Conservation (phyloP, 768 basidiomycete genomes). For the Lactarius evosmus region DNA sequence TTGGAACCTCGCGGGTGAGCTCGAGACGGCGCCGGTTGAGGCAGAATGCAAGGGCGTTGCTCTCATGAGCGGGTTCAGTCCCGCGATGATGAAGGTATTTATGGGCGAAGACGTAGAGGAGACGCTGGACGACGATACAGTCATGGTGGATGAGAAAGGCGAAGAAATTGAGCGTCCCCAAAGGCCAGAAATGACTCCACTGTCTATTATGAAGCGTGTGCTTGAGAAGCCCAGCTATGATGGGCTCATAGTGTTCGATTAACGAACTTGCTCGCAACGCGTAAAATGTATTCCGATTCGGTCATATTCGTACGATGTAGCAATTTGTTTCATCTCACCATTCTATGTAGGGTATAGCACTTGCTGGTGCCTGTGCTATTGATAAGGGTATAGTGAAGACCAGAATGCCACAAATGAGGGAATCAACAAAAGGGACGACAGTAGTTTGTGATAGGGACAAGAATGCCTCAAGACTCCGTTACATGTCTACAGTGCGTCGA, state of each 20-base stretch:
- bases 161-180: conserved; percentile 34
- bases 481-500: neutral
- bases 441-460: neutral
- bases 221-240: conserved; percentile 49
- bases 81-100: conserved; percentile 68
- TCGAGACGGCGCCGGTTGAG: conserved; percentile 45
- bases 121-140: conserved; percentile 31
- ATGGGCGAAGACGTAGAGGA: conserved; percentile 51
- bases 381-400: neutral
- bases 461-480: neutral
- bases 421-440: neutral
- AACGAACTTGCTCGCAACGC: conserved; percentile 11
- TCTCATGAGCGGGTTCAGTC: conserved; percentile 66
- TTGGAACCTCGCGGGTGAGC: conserved; percentile 52
- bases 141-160: conserved; percentile 38
- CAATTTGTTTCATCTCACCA: neutral
- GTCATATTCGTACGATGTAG: neutral
- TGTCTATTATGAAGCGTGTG: conserved; percentile 40
- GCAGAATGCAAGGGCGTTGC: conserved; percentile 59
- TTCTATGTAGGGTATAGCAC: neutral
- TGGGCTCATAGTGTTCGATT: conserved; percentile 58
- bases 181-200: conserved; percentile 37
- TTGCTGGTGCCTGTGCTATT: neutral
- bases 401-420: neutral
- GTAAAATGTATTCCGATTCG: neutral